Evolutionary conservation across 352 stramenopile species (phyloP), one percentile per base, ranked within the genome.

Genomic region (Phytophthora capsici): DNA sequence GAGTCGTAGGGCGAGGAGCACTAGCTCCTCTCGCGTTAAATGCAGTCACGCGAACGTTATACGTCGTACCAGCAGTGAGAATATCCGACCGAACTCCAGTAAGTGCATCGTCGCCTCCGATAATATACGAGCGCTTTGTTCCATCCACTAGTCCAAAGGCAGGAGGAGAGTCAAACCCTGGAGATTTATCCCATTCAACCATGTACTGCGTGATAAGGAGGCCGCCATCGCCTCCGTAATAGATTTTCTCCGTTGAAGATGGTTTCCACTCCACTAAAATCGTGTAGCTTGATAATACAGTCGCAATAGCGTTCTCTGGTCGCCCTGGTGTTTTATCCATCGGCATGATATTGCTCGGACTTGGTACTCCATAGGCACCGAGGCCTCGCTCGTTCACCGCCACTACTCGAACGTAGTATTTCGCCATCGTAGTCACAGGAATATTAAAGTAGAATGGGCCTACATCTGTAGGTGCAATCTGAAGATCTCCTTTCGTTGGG

Each of bases 121-220:
- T 98, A 34, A 91, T 76, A 50, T 94, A 98, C 8, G 73, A 83
- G 3, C 68, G 78, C 14, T 63, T 72, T 0, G 66, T 61, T 0
- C 78, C 82, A 45, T 64, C 65, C 2, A 94, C 83, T 16, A 95
- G 53, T 0, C 72, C 85, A 49, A 81, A 95, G 8, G 78, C 72
- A 45, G 92, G 80, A 2, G 95, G 94, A 1, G 92, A 97, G 50
- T 96, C 89, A 71, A 98, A 98, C 10, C 88, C 75, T 13, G 64
- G 57, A 36, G 87, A 94, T 30, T 55, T 86, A 66, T 98, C 94
- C 96, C 96, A 99, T 62, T 99, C 96, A 17, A 99, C 78, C 71
- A 98, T 89, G 75, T 99, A 99, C 49, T 98, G 86, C 22, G 94
- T 96, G 40, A 99, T 97, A 6, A 89, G 71, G 17, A 94, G 80